A percentile compares a stretch with the other conserved stretches of the same genome.
Evolutionary conservation across 176 grass and related monocot genomes (phyloP).

Genomic region (Urochloa ruziziensis): DNA sequence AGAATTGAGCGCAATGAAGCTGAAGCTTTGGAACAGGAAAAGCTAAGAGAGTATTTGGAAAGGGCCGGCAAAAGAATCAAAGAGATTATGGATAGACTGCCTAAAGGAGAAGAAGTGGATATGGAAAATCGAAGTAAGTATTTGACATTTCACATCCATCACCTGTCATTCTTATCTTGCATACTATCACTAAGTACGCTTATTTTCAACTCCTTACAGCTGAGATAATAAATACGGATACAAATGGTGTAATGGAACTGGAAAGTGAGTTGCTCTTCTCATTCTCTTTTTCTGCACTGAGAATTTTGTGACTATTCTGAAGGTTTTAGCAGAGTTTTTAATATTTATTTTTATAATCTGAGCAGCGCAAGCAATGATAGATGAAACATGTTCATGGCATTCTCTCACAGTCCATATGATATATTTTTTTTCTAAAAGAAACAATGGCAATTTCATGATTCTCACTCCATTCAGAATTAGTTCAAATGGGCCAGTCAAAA

Average conservation of each 20-base stretch:
- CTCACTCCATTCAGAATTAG: background rate
- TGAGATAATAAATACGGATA: background rate
- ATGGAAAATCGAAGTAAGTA: background rate
- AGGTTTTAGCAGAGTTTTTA: background rate
- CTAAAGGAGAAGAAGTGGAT: background rate
- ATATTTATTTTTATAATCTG: background rate
- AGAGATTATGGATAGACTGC: background rate
- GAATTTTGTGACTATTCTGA: background rate
- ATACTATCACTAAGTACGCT: background rate
- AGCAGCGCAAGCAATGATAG: background rate
- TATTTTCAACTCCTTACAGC: background rate
- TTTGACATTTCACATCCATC: background rate
- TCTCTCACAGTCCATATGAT: background rate
- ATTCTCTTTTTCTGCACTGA: background rate
- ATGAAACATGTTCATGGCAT: background rate
- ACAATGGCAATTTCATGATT: background rate
- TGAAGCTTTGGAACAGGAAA: background rate
- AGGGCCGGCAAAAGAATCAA: background rate
- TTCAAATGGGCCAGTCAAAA: slow-evolving; percentile 1
- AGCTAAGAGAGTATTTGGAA: background rate
- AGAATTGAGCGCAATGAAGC: background rate
- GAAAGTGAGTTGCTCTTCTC: background rate
- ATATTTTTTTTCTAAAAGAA: background rate
- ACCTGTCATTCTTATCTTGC: background rate
- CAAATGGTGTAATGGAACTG: background rate